A percentile compares a stretch with the other conserved stretches of the same genome.
phyloP scores from a whole-genome alignment of 164 flowering plant genomes.

The Magnolia officinalis region DNA sequence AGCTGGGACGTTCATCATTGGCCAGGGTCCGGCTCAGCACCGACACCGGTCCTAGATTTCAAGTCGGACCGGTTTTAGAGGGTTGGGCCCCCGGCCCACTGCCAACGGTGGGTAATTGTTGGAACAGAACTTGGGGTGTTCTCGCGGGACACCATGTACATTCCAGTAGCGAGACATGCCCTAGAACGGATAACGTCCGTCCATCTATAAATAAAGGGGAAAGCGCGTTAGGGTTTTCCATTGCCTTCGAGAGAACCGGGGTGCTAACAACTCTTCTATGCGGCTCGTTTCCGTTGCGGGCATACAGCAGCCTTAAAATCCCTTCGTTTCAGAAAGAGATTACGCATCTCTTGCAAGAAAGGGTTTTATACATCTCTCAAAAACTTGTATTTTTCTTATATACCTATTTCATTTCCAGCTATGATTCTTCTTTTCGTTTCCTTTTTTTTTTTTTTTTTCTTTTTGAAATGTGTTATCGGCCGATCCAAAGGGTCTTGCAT shows the following conservation, averaged over 20 bases:
- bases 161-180: neutral
- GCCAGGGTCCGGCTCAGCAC: no score
- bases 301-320: slow-evolving; percentile 2
- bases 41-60: no score
- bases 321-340: neutral
- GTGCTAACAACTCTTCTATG: neutral
- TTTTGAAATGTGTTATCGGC: slow-evolving; percentile 4
- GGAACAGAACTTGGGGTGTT: no score
- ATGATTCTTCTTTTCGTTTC: neutral
- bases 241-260: slow-evolving; percentile 17
- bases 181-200: neutral
- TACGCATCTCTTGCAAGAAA: neutral
- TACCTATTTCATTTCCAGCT: no score
- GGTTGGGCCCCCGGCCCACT: no score
- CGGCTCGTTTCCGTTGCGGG: slow-evolving; percentile 20
- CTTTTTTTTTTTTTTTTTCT: neutral
- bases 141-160: no score
- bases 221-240: neutral
- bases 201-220: slow-evolving; percentile 4
- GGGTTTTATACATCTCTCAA: slow-evolving; percentile 4
- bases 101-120: no score
- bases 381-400: no score
- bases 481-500: slow-evolving; percentile 22
- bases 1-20: no score
- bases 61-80: no score